A percentile compares a stretch with the other conserved stretches of the same genome.
Evolutionary conservation across 768 basidiomycete species (phyloP).

Genomic region (Mycena vitilis): DNA sequence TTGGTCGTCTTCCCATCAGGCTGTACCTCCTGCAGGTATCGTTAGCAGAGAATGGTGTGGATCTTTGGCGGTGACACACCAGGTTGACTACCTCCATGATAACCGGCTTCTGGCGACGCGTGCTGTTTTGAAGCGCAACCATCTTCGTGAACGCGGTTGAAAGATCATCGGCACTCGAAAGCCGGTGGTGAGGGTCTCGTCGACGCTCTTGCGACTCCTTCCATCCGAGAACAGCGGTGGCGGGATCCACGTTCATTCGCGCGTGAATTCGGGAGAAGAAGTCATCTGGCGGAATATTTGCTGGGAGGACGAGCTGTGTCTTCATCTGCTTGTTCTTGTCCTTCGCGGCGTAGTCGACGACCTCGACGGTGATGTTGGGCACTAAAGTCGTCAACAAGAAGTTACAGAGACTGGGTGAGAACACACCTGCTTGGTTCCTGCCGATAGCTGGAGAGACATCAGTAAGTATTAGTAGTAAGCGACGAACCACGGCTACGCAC

Average conservation of each 20-base stretch:
- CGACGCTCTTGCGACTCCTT: conserved; percentile 8
- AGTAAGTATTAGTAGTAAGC: background rate
- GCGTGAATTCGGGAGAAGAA: conserved; percentile 11
- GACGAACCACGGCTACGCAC: background rate
- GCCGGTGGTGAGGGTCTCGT: background rate
- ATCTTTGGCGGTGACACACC: background rate
- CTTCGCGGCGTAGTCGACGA: background rate
- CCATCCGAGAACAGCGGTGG: conserved; percentile 6
- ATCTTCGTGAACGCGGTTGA: background rate
- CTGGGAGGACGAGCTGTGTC: background rate
- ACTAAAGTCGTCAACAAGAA: background rate
- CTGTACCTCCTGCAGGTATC: conserved; percentile 5
- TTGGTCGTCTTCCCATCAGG: conserved; percentile 18
- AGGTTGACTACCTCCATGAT: conserved; percentile 15
- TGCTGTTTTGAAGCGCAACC: background rate
- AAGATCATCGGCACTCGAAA: background rate
- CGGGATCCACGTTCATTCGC: conserved; percentile 6
- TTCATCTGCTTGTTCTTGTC: conserved; percentile 6
- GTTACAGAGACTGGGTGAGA: too few species aligned
- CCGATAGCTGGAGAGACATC: background rate
- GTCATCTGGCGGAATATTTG: background rate
- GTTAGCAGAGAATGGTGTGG: background rate
- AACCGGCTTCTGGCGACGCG: background rate
- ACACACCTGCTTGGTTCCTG: background rate
- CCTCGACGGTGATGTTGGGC: conserved; percentile 1